Evolutionary conservation across 495 filamentous ascomycete species (phyloP).

Genomic region (Penicillium dipodomyicola): DNA sequence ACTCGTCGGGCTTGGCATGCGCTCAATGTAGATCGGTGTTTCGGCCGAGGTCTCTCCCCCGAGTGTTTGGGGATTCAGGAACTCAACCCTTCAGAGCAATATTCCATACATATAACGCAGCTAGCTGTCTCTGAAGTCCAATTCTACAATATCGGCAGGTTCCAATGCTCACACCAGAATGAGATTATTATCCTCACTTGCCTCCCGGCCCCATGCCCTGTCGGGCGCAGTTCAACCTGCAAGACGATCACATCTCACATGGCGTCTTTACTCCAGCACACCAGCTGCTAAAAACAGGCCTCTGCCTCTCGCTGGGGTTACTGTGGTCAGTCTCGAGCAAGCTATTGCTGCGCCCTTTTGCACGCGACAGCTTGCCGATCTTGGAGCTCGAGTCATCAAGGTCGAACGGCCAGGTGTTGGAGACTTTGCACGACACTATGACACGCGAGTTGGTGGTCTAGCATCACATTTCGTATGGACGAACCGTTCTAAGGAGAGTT

Average conservation of each 20-base stretch:
- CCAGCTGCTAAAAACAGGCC: conserved; percentile 12
- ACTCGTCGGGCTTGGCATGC: conserved; percentile 7
- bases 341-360: conserved; percentile 54
- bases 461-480: conserved; percentile 55
- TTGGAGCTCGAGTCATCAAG: conserved; percentile 54
- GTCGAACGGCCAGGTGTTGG: conserved; percentile 48
- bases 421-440: conserved; percentile 52
- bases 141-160: not conserved
- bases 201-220: not conserved
- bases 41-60: conserved; percentile 1
- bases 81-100: not conserved
- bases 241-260: not conserved
- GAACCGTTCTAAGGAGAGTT: conserved; percentile 51
- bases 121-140: not conserved
- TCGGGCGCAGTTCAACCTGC: not conserved
- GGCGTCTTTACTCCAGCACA: conserved; percentile 18
- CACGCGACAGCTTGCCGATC: conserved; percentile 51
- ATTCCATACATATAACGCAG: not conserved
- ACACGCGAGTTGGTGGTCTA: conserved; percentile 45
- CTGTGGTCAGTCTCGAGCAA: conserved; percentile 53
- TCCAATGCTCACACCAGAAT: not conserved
- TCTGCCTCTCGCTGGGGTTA: conserved; percentile 45
- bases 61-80: not conserved
- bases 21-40: not conserved
- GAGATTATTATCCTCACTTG: not conserved